Conservation (phyloP, 1,284 basidiomycete species). For the Bjerkandera adusta region DNA sequence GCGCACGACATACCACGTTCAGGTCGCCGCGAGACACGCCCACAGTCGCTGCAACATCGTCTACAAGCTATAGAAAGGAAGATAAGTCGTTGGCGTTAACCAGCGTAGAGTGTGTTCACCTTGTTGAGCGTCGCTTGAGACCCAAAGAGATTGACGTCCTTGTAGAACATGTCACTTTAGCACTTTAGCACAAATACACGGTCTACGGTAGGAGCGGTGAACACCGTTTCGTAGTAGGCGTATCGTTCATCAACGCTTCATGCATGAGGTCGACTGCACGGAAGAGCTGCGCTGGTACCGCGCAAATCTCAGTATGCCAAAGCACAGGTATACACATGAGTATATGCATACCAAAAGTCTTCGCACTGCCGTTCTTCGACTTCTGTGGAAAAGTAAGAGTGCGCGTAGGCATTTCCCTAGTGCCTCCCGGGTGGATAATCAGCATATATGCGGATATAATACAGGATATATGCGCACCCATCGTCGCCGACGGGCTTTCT, state of each 20-base stretch:
- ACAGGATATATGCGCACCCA: slow-evolving; percentile 22
- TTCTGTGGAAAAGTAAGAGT: slow-evolving; percentile 35
- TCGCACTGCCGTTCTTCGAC: slow-evolving; percentile 43
- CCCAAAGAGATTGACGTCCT: slow-evolving; percentile 75
- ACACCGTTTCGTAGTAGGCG: slow-evolving; percentile 70
- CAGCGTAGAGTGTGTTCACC: slow-evolving; percentile 37
- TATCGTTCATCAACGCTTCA: slow-evolving; percentile 52
- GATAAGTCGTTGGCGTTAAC: not conserved
- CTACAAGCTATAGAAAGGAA: slow-evolving; percentile 61
- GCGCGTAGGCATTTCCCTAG: slow-evolving; percentile 19
- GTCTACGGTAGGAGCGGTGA: slow-evolving; percentile 5
- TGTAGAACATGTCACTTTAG: slow-evolving; percentile 83
- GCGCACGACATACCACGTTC: slow-evolving; percentile 59
- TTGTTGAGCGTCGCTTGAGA: slow-evolving; percentile 73
- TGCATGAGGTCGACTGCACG: slow-evolving; percentile 61
- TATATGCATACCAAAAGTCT: slow-evolving; percentile 23
- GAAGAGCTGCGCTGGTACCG: slow-evolving; percentile 59
- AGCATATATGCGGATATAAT: not conserved
- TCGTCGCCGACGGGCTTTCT: slow-evolving; percentile 22
- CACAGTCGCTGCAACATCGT: slow-evolving; percentile 84
- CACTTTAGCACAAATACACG: not conserved
- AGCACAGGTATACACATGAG: slow-evolving; percentile 8
- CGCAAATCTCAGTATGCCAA: not conserved
- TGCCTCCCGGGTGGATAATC: slow-evolving; percentile 7
- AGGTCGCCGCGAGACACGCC: slow-evolving; percentile 71